Base-by-base conservation (phyloP, 2,329 filamentous ascomycete species). In the Chaetomium sp. region DNA sequence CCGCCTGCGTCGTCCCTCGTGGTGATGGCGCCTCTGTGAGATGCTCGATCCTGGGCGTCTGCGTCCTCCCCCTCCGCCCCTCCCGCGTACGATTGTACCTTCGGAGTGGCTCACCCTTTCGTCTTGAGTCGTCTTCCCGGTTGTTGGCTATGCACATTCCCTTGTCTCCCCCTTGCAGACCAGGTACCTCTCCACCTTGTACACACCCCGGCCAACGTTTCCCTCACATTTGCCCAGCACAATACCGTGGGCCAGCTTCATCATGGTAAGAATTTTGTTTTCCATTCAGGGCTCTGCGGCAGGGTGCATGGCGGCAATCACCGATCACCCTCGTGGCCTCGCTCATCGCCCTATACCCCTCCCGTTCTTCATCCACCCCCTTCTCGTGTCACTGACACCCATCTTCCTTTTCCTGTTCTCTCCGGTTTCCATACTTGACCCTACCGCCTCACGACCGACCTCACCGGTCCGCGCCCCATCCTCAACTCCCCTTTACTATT, bases 281-380 rank as follows among this genome's bases (percentile, higher is more conserved):
- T 55, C 67, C 64, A 65, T 70, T 64, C 65, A 68, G 66, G 68
- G 64, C 67, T 67, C 64, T 36, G 66, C 70, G 73, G 74, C 68
- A 72, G 68, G 68, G 67, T 74, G 72, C 74, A 76, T 73, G 68
- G 67, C 65, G 69, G 74, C 73, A 74, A 72, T 74, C 69, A 73
- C 68, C 57, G 56, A 59, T 56, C 57, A 42, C 51, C 48, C 55
- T 55, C 53, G 44, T 60, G 53, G 49, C 48, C 51, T n/a, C 55
- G 52, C 55, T 41, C 58, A 51, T 58, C 52, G 51, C 41, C 43
- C 54, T 56, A 49, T 46, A 47, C 41, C 53, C 42, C 53, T 57
- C 47, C 43, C 48, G 45, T 52, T 52, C 52, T 46, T 34, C 56
- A 51, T 49, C 54, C 55, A 52, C 40, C 8, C 50, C 47, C 43